Evolutionary conservation across 257 asterid genomes (phyloP).

Genomic region (Linderniella brevidens): DNA sequence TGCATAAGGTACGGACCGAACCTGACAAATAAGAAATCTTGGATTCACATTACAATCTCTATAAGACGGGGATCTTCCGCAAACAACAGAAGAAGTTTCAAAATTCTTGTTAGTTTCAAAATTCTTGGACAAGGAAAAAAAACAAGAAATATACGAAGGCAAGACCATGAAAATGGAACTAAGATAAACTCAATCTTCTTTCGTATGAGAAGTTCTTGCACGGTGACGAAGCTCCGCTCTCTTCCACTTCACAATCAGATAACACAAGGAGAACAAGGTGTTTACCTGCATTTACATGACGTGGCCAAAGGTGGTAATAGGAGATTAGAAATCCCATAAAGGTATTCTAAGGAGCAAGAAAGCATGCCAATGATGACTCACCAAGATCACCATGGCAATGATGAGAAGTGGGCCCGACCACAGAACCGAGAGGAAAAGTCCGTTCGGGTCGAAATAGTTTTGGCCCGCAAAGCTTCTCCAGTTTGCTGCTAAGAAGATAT

Average conservation of each 20-base stretch:
- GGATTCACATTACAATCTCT: too few relatives aligned
- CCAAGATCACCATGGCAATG: slow-evolving; percentile 68
- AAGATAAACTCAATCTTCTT: slow-evolving; percentile 30
- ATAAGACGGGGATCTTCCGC: too few relatives aligned
- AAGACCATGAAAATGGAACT: too few relatives aligned
- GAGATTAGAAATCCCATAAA: neutral
- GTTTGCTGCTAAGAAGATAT: slow-evolving; percentile 43
- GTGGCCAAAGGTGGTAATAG: neutral
- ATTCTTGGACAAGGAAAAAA: too few relatives aligned
- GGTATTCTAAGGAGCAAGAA: neutral
- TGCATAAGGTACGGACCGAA: too few relatives aligned
- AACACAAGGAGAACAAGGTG: slow-evolving; percentile 63
- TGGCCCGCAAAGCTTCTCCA: slow-evolving; percentile 91
- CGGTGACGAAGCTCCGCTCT: slow-evolving; percentile 86
- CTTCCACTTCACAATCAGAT: slow-evolving; percentile 82
- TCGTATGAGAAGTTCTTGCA: slow-evolving; percentile 54
- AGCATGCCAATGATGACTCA: slow-evolving; percentile 14
- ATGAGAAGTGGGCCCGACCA: slow-evolving; percentile 96
- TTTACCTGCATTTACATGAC: slow-evolving; percentile 46
- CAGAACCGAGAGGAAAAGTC: slow-evolving; percentile 73
- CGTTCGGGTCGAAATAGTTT: slow-evolving; percentile 72
- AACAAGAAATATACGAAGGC: too few relatives aligned
- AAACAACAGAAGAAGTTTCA: too few relatives aligned
- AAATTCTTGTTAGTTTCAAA: too few relatives aligned
- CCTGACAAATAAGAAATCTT: too few relatives aligned